Base-by-base conservation (phyloP, 441 rosid genomes). In the Populus hybrid region DNA sequence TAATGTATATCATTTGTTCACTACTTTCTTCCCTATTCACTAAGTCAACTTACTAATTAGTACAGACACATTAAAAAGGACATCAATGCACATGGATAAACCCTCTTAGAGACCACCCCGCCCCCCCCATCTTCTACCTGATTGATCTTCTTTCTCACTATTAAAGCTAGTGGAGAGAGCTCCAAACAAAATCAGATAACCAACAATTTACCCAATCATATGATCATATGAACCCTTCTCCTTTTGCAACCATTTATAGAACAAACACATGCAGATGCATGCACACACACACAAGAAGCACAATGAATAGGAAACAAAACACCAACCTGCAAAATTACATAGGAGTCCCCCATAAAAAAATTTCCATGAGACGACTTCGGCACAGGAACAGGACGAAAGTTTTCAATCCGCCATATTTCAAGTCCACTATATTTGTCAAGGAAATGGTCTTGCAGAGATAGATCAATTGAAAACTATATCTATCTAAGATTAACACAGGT, bases 361-460 rank as follows among this genome's bases (percentile, higher is more conserved):
- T 90, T 95, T 36, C 99, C 99, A 77, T 86, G 70, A 65, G 93
- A 88, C 32, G 96, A 80, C 84, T 88, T 89, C 57, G 94, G 91
- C 70, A 91, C 75, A 23, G 81, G 90, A 69, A 86, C 88, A 59
- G 99, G 99, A 20, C 10, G 66, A 79, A 95, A 95, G 81, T 89
- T 92, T 83, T 95, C 99, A 75, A 94, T 92, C 84, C 96, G 90
- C 99, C 99, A 95, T 79, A 91, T 82, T 85, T 95, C 99, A 81
- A 85, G 85, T 79, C 99, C 98, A 71, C 99, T 95, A 78, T 57
- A 57, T 57, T 79, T 14, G 86, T 94, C 81, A 93, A 93, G 94
- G 93, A 84, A 30, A 77, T 21, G 6, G 65, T 61, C 66, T 46
- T 24, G 76, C 78, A 67, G 70, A 5, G 72, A 12, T 59, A 74